Base-by-base conservation (phyloP, 1,284 basidiomycete genomes). In the Cryptococcus deneoformans region DNA sequence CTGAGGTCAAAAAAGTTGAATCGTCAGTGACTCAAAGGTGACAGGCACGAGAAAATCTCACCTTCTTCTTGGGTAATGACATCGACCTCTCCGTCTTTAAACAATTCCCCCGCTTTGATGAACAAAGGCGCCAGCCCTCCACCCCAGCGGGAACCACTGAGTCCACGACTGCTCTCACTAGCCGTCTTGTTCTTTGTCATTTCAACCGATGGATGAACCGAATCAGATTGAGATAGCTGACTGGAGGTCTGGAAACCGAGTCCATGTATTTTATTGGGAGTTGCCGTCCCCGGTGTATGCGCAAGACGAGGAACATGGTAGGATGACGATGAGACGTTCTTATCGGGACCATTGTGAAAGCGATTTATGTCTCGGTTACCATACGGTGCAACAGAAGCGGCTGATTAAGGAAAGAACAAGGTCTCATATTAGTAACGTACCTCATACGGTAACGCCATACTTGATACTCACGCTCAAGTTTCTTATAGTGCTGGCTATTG, bases 101-200 rank as follows among this genome's bases (percentile, higher is more conserved):
- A 77, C 53, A 78, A 61, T 56, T 76, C 72, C 39, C 77, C 29
- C 24, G 75, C 77, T 60, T 77, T 78, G 38, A 78, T 68, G 58
- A 78, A 78, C 9, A 77, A 50, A n/a, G 77, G 76, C 14, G 73
- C 75, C 2, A 46, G 54, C 10, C 66, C 62, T 20, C 71, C 71
- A 49, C 73, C 73, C 70, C 71, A 77, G 3, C 54, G 8, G 20
- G 20, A 20, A 20, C 20, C 20, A 20, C 20, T 20, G 20, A 20
- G 20, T 20, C 20, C 20, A 20, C 20, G 20, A 67, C 62, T 6
- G 60, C 50, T 40, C 57, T 65, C 29, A 8, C 11, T 12, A 47
- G 16, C 34, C 34, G 46, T 29, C 34, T 35, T 47, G 34, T 47
- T 24, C 16, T 47, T 47, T 6, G 12, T 35, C 46, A 12, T 47